Evolutionary conservation across 192 early-diverging fungal species (phyloP), one percentile per base, ranked within the genome.

Genomic region (Backusella morwellensis): DNA sequence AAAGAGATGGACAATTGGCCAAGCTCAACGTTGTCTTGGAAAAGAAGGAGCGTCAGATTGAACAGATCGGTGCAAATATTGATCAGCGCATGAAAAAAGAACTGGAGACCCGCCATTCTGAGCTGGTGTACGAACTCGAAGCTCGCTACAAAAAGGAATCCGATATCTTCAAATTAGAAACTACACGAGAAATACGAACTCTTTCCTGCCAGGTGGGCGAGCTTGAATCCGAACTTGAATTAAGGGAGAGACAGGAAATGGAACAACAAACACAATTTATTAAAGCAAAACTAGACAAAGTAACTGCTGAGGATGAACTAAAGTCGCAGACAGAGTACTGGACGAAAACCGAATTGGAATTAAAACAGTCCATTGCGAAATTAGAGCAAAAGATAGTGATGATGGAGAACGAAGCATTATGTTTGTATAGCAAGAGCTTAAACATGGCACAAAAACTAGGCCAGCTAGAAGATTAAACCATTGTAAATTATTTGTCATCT

Each of bases 371-470:
- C 11, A 66, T 75, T 14, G 26, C 56, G 14, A 26, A 59, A 15
- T 36, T 70, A 7, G 52, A 77, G 70, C 35, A 29, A 26, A 77
- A 56, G 14, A 70, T 70, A 8, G 2, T 21, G 34, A 14, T 7
- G 29, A 35, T 77, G 19, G 75, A 77, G 36, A 47, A 41, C 19
- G 75, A 77, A 23, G 66, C 68, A n/a, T 4, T 77, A 11, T 9
- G 36, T 32, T 38, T 77, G 2, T 77, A 77, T 59, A 50, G 50
- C 6, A 77, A 77, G 35, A 77, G 70, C 6, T 66, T 77, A n/a
- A 50, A 69, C 41, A 47, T 77, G 36, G 75, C 75, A 7, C 68
- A 70, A 6, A 42, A 68, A 23, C 34, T 77, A 44, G 68, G 75
- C 36, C 35, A 77, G 38, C 44, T 69, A 9, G 75, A 35, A 15